Evolutionary conservation across 148 eudicot genomes (phyloP).

Genomic region (Mesembryanthemum crystallinum): DNA sequence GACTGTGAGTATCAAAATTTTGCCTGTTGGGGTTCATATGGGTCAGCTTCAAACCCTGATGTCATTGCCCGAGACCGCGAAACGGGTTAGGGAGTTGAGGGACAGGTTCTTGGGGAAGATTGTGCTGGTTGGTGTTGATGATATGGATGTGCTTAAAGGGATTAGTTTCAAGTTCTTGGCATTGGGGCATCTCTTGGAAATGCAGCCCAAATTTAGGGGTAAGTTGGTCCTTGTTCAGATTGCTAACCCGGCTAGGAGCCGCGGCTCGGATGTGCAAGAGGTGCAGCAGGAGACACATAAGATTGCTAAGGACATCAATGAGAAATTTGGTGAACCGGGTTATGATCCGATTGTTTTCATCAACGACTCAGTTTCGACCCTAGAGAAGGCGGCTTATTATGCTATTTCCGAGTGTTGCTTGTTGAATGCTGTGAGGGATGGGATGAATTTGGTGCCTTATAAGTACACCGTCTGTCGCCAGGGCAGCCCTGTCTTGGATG

Average conservation of each 20-base stretch:
- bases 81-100: conserved; percentile 41
- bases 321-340: conserved; percentile 45
- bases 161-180: conserved; percentile 76
- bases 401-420: conserved; percentile 72
- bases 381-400: conserved; percentile 65
- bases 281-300: conserved; percentile 45
- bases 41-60: conserved; percentile 53
- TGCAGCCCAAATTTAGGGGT: conserved; percentile 49
- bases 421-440: conserved; percentile 84
- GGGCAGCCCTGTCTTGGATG: conserved; percentile 44
- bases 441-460: conserved; percentile 86
- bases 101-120: conserved; percentile 51
- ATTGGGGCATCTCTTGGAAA: conserved; percentile 50
- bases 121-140: conserved; percentile 80
- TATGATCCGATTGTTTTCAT: conserved; percentile 75
- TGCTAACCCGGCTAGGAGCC: conserved; percentile 65
- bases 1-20: conserved; percentile 71
- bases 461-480: conserved; percentile 68
- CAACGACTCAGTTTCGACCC: conserved; percentile 48
- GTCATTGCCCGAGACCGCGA: conserved; percentile 41
- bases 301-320: conserved; percentile 50
- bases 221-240: conserved; percentile 70
- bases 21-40: conserved; percentile 85
- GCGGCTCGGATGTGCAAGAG: conserved; percentile 73
- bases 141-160: conserved; percentile 87